Conservation (phyloP, 768 basidiomycete species). For the Serendipita indica region DNA sequence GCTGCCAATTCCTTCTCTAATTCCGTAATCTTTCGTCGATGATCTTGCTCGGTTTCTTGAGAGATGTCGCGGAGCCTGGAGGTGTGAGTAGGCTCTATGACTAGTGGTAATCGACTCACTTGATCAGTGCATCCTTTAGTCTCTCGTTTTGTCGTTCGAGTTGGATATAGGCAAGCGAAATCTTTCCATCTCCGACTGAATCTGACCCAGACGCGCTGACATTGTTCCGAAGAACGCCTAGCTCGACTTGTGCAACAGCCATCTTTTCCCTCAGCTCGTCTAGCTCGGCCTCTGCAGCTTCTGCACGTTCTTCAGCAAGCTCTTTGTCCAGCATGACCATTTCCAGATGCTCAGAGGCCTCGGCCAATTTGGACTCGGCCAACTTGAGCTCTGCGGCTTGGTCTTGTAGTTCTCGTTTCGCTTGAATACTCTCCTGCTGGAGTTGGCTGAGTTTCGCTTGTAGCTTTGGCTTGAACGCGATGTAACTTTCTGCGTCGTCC, state of each 20-base stretch:
- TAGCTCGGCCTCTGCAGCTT: constrained; percentile 60
- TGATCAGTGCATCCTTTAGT: constrained; percentile 83
- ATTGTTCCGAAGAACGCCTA: constrained; percentile 49
- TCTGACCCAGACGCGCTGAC: constrained; percentile 27
- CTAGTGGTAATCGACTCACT: constrained; percentile 29
- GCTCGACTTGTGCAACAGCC: constrained; percentile 69
- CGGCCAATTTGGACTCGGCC: constrained; percentile 52
- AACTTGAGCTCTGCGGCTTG: constrained; percentile 52
- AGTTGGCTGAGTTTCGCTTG: constrained; percentile 74
- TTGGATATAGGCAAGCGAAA: constrained; percentile 41
- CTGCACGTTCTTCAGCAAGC: constrained; percentile 85
- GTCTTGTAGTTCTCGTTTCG: constrained; percentile 65
- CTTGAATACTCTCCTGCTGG: constrained; percentile 62
- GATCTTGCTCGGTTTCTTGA: constrained; percentile 74
- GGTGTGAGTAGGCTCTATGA: not conserved
- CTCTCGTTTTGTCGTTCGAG: constrained; percentile 95
- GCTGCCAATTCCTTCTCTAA: constrained; percentile 77
- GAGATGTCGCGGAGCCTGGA: constrained; percentile 73
- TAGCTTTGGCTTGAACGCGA: constrained; percentile 74
- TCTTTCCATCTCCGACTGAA: constrained; percentile 19
- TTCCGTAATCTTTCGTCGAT: constrained; percentile 62
- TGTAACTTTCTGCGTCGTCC: constrained; percentile 69
- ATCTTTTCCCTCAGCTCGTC: constrained; percentile 66
- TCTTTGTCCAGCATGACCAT: constrained; percentile 94
- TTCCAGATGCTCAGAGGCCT: constrained; percentile 81